phyloP scores from a whole-genome alignment of 352 stramenopile genomes.

The Globisporangium ultimum region DNA sequence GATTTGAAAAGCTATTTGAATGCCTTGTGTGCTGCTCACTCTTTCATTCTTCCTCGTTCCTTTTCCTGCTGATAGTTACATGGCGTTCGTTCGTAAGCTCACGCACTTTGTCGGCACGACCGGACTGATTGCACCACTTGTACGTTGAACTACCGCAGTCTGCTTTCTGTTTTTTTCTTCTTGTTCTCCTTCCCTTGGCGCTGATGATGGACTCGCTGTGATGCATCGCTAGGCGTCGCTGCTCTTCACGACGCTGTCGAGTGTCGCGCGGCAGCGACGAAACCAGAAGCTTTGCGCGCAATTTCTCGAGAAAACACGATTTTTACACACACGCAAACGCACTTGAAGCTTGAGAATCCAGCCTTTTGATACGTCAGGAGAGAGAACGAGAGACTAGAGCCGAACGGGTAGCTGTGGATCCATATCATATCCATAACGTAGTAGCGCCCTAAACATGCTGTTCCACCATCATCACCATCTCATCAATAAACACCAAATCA shows the following conservation, averaged over 20 bases:
- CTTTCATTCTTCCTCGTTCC: background rate
- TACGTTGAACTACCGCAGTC: background rate
- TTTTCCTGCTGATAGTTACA: slow-evolving; percentile 7
- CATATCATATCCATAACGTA: too few species aligned
- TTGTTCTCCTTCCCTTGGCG: slow-evolving; percentile 2
- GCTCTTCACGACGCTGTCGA: slow-evolving; percentile 16
- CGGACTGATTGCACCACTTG: slow-evolving; percentile 14
- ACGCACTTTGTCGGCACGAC: slow-evolving; percentile 20
- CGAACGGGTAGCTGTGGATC: too few species aligned
- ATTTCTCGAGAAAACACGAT: slow-evolving; percentile 16
- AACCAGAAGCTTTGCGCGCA: slow-evolving; percentile 1
- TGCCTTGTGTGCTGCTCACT: too few species aligned
- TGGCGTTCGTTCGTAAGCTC: slow-evolving; percentile 22
- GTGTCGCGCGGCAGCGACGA: slow-evolving; percentile 9
- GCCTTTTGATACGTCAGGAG: too few species aligned
- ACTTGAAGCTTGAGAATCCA: too few species aligned
- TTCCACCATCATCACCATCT: too few species aligned
- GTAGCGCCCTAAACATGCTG: too few species aligned
- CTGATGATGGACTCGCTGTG: background rate
- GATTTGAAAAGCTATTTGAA: too few species aligned
- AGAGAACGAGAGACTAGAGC: background rate
- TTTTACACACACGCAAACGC: background rate
- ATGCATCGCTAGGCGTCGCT: slow-evolving; percentile 3
- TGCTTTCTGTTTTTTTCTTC: background rate
- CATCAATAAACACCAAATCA: background rate